Evolutionary conservation across 2,329 filamentous ascomycete genomes (phyloP), one percentile per base, ranked within the genome.

Genomic region (Uncinocarpus reesii): DNA sequence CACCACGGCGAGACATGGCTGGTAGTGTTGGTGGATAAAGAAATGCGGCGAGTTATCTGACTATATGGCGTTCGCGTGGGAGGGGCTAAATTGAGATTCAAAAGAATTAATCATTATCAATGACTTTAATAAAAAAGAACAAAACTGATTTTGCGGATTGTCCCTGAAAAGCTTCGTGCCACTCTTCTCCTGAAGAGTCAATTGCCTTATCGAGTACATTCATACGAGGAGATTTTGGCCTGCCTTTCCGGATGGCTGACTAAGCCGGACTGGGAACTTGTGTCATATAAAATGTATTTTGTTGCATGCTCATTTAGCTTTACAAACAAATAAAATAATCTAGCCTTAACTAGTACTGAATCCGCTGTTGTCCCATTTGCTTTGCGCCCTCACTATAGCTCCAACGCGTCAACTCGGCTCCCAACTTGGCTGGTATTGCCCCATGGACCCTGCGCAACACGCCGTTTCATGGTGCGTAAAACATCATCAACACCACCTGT

Each of bases 401-500:
- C 62, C 26, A 65, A 53, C 4, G 68, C 60, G 45, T 65, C 63
- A n/a, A 71, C 57, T 20, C 62, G 59, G 23, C 58, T 57, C 31
- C 59, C 57, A 31, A 58, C 54, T 31, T 62, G 58, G 26, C 56
- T 58, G 0, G 57, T 55, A 20, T 64, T 63, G n/a, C 68, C 68
- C 59, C 61, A 58, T 10, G 68, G 66, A 4, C 68, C 68, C 42
- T 70, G 62, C n/a, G 60, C 63, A 46, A 70, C 65, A 4, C 68
- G 62, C 49, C 64, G 65, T 47, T 57, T 61, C 7, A 71, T 54
- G 0, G 67, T 67, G 31, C 57, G 60, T 36, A 69, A 51, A 36
- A 70, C 67, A 42, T 71, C 66, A 31, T 65, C 62, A 38, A 67
- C 61, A 8, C 64, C 64, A 46, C 60, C 58, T 26, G 58, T 54